Evolutionary conservation across 306 rosid species (phyloP), one percentile per base, ranked within the genome.

Genomic region (Morella rubra): DNA sequence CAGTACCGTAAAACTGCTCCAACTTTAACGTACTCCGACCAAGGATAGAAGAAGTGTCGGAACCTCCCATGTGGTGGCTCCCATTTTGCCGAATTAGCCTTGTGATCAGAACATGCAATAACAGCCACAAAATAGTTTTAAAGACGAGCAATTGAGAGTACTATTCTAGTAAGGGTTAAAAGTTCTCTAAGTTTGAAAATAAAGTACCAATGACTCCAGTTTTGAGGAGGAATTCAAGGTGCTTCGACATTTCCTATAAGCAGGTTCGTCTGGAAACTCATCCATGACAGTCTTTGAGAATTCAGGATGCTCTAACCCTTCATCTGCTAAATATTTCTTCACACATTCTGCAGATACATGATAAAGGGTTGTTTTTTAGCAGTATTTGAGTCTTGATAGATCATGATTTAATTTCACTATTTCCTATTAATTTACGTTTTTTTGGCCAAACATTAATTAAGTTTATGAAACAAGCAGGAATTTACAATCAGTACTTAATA

Each of bases 1-100:
- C 95, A 90, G 55, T 87, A 85, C 68, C 88, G 76, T 44, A 91
- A 71, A 45, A 87, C 93, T 3, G 88, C 90, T 71, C 88, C 93
- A 55, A 91, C 96, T 74, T 86, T 84, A 47, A 81, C 88, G 76
- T 92, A 90, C 71, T 92, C 89, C 6, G 83, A 73, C 97, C 97
- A 92, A 1, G 96, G 97, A 69, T 88, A 85, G 78, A 84, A 85
- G 54, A 90, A 82, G 70, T 86, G 96, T 44, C 77, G 27, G 89
- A 92, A 92, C 85, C 86, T 84, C 0, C 96, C 97, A 62, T 90
- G 97, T 4, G 96, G 97, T 50, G 93, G 96, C 85, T 92, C 97
- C 97, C 96, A 92, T 83, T 88, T 92, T 58, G 96, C 96, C 8
- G 93, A 78, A 32, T 45, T 71, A n/a, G 96, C 97, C 97, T 91